Conservation (phyloP, 768 basidiomycete genomes). For the Lentinula sp. region DNA sequence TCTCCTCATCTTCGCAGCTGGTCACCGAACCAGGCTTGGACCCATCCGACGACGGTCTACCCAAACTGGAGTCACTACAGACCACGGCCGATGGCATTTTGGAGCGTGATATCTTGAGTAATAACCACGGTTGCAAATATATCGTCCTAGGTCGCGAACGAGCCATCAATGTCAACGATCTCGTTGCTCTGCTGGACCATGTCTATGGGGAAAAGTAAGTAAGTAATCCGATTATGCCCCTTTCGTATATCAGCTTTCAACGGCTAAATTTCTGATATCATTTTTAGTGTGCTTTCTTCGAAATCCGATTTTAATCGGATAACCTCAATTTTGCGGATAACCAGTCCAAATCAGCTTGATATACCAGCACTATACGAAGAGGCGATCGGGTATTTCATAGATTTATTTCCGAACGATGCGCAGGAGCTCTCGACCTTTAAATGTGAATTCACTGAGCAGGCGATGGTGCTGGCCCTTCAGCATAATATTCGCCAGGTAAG, state of each 20-base stretch:
- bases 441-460: constrained; percentile 43
- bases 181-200: constrained; percentile 53
- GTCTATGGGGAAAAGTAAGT: constrained; percentile 67
- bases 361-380: constrained; percentile 45
- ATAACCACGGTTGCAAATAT: constrained; percentile 9
- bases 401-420: constrained; percentile 45
- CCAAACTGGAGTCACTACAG: neutral
- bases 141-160: constrained; percentile 29
- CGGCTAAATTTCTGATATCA: neutral
- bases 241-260: neutral
- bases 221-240: neutral
- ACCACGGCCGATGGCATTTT: neutral
- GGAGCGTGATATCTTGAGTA: neutral
- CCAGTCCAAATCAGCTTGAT: constrained; percentile 50
- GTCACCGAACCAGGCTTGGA: neutral
- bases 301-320: constrained; percentile 40
- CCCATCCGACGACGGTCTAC: neutral
- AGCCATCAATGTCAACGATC: constrained; percentile 36
- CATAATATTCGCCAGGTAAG: constrained; percentile 46
- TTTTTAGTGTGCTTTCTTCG: constrained; percentile 38
- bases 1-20: neutral
- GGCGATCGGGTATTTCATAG: constrained; percentile 34
- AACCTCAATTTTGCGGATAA: constrained; percentile 50
- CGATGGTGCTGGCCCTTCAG: constrained; percentile 42
- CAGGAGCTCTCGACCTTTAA: constrained; percentile 29